phyloP scores from a whole-genome alignment of 2,329 filamentous ascomycete genomes.

The Cylindrodendrum hubeiense region DNA sequence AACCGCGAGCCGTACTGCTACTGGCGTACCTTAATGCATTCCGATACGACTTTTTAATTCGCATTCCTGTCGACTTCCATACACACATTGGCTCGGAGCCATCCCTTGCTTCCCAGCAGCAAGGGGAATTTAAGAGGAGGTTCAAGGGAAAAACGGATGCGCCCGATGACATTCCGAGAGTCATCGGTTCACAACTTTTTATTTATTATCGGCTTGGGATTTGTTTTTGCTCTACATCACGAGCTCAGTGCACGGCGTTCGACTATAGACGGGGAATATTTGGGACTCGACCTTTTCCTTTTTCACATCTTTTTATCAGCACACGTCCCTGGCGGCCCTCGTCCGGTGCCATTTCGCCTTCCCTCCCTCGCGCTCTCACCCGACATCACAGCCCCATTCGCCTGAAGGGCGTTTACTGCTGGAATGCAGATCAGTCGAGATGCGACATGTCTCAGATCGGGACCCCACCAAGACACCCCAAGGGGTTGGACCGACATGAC shows the following conservation, averaged over 20 bases:
- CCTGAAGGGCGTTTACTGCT: constrained; percentile 38
- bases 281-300: constrained; percentile 36
- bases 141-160: constrained; percentile 34
- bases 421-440: constrained; percentile 47
- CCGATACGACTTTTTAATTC: constrained; percentile 51
- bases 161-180: constrained; percentile 27
- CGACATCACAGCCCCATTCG: constrained; percentile 21
- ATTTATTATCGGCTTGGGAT: constrained; percentile 27
- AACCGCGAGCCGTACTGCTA: constrained; percentile 33
- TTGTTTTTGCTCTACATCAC: constrained; percentile 24
- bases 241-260: constrained; percentile 48
- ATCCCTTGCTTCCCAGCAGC: constrained; percentile 55
- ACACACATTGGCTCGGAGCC: constrained; percentile 53
- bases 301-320: constrained; percentile 25
- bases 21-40: constrained; percentile 45
- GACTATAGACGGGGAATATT: constrained; percentile 47
- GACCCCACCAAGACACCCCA: constrained; percentile 15
- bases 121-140: constrained; percentile 42
- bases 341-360: constrained; percentile 11
- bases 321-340: constrained; percentile 22
- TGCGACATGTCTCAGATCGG: constrained; percentile 49
- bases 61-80: constrained; percentile 49
- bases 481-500: constrained; percentile 15
- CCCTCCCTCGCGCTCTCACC: constrained; percentile 23
- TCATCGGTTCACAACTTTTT: constrained; percentile 18